phyloP scores from a whole-genome alignment of 2,329 filamentous ascomycete genomes.

The Sclerotinia minor region DNA sequence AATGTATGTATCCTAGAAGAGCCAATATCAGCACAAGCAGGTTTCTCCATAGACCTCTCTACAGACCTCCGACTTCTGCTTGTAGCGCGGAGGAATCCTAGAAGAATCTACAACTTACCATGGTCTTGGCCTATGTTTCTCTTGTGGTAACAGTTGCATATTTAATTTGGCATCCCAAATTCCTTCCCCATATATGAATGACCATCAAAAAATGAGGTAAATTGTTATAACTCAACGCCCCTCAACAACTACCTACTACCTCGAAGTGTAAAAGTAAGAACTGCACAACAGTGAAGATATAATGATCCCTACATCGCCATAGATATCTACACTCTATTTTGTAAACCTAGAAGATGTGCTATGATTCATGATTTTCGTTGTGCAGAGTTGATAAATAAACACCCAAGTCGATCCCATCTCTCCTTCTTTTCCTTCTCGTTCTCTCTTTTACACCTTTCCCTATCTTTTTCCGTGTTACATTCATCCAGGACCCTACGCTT shows the following conservation, averaged over 20 bases:
- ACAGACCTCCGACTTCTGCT: not conserved
- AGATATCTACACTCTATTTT: too few relatives aligned
- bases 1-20: not conserved
- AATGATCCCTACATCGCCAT: too few relatives aligned
- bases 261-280: too few relatives aligned
- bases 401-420: too few relatives aligned
- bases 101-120: not conserved
- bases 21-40: not conserved
- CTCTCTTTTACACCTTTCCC: not conserved
- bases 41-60: not conserved
- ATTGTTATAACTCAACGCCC: too few relatives aligned
- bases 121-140: fast-evolving
- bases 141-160: not conserved
- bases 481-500: not conserved
- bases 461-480: not conserved
- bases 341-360: too few relatives aligned
- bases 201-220: too few relatives aligned
- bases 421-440: not conserved
- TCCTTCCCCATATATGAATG: not conserved
- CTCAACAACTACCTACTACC: too few relatives aligned
- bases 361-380: too few relatives aligned
- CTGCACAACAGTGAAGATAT: too few relatives aligned
- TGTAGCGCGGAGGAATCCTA: not conserved
- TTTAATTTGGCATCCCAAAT: not conserved
- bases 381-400: too few relatives aligned